Percentiles rank a stretch among this genome's conserved stretches.
These are phyloP conservation scores for Hordeum marinum DNA, from an alignment of 176 grass and related monocot species.

Conservation along the genomic window DNA sequence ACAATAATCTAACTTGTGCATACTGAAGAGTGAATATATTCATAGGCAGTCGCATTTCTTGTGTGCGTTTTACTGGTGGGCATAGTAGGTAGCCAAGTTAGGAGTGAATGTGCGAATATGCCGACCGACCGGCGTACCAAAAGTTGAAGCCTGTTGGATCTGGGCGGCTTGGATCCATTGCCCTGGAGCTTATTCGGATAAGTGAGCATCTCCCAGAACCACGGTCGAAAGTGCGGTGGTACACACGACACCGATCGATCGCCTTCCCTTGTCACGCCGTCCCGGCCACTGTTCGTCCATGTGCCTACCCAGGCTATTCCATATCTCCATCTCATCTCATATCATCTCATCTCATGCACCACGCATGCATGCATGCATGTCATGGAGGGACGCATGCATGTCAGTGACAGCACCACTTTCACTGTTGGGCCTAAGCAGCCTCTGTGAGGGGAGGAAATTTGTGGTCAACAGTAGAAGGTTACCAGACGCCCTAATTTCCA, in stretches of 20 bases:
- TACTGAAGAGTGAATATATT: no score
- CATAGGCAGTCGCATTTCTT: not conserved
- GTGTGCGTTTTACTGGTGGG: not conserved
- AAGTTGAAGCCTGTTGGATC: not conserved
- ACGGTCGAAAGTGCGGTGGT: not conserved
- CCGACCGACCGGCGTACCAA: not conserved
- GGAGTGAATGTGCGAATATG: not conserved
- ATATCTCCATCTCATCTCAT: not conserved
- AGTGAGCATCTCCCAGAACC: not conserved
- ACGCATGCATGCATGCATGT: not conserved
- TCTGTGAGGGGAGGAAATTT: not conserved
- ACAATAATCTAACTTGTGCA: no score
- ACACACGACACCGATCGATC: not conserved
- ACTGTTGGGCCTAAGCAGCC: not conserved
- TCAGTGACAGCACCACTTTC: not conserved
- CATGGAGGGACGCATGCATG: not conserved
- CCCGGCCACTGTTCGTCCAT: slow-evolving; percentile 32
- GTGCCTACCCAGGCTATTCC: not conserved
- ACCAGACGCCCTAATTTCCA: not conserved
- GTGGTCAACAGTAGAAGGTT: not conserved
- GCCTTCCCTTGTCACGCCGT: slow-evolving; percentile 8
- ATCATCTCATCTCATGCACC: not conserved
- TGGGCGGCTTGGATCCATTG: slow-evolving; percentile 18
- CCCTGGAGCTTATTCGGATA: slow-evolving; percentile 24
- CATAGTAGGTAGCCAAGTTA: not conserved